Conservation (phyloP, 176 grass and related monocot species). For the Oryza rufipogon region DNA sequence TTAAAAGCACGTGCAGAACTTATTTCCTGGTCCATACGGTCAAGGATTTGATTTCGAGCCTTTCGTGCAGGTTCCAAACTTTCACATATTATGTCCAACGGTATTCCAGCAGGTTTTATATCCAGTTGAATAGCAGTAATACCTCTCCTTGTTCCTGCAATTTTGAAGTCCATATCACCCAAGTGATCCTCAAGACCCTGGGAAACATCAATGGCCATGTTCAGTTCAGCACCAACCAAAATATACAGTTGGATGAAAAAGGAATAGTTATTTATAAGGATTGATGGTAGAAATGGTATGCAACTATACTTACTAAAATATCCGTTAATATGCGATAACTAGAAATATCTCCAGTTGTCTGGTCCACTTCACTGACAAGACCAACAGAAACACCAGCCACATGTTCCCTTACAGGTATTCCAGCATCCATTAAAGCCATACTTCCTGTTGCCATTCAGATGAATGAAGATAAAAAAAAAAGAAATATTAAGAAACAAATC, state of each 20-base stretch:
- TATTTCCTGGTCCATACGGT: slow-evolving; percentile 92
- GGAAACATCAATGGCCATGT: slow-evolving; percentile 26
- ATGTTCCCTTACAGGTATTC: slow-evolving; percentile 98
- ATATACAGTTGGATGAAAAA: background rate
- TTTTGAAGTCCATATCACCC: slow-evolving; percentile 99
- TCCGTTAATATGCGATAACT: slow-evolving; percentile 92
- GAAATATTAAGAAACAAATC: slow-evolving; percentile 9
- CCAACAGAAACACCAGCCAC: slow-evolving; percentile 98
- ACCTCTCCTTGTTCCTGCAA: slow-evolving; percentile 93
- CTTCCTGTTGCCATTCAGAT: slow-evolving; percentile 60
- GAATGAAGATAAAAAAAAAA: background rate
- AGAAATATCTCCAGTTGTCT: slow-evolving; percentile 67
- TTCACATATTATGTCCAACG: slow-evolving; percentile 93
- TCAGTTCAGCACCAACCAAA: slow-evolving; percentile 29
- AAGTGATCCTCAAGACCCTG: slow-evolving; percentile 98
- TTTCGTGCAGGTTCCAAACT: slow-evolving; percentile 83
- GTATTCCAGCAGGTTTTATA: slow-evolving; percentile 99
- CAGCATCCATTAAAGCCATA: slow-evolving; percentile 98
- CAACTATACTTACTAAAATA: slow-evolving; percentile 69
- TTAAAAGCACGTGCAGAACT: slow-evolving; percentile 71
- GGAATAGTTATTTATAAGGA: slow-evolving; percentile 15
- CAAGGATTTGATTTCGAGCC: slow-evolving; percentile 87
- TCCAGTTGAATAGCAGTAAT: slow-evolving; percentile 97
- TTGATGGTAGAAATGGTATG: slow-evolving; percentile 7
- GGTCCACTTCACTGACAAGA: slow-evolving; percentile 80